Evolutionary conservation across 768 basidiomycete species (phyloP).

Genomic region (Mycena vitilis): DNA sequence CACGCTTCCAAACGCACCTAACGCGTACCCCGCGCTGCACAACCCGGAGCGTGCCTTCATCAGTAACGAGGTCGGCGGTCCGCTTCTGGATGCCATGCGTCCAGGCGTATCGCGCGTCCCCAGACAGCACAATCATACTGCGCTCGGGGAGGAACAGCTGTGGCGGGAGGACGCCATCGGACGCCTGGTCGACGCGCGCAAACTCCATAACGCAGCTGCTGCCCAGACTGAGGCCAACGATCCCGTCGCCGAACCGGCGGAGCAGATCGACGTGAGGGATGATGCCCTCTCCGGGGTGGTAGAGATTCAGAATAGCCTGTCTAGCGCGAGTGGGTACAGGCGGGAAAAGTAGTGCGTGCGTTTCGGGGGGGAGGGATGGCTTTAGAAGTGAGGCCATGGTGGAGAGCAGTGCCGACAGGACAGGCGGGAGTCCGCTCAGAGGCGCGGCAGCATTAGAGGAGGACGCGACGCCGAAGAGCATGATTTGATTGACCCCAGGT

Average conservation of each 20-base stretch:
- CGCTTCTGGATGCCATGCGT: slow-evolving; percentile 85
- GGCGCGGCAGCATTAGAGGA: slow-evolving; percentile 19
- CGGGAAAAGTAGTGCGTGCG: slow-evolving; percentile 73
- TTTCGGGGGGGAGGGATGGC: slow-evolving; percentile 60
- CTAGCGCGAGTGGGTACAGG: slow-evolving; percentile 60
- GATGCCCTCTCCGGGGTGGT: slow-evolving; percentile 91
- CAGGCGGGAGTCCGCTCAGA: slow-evolving; percentile 63
- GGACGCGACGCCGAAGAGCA: slow-evolving; percentile 74
- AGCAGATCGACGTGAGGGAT: slow-evolving; percentile 89
- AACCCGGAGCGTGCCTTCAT: slow-evolving; percentile 43
- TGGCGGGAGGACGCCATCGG: slow-evolving; percentile 4
- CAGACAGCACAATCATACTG: slow-evolving; percentile 81
- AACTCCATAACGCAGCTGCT: slow-evolving; percentile 88
- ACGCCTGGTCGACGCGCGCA: slow-evolving; percentile 42
- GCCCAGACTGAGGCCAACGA: slow-evolving; percentile 87
- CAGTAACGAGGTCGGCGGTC: slow-evolving; percentile 66
- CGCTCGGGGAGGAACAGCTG: slow-evolving; percentile 77
- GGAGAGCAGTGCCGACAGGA: slow-evolving; percentile 65
- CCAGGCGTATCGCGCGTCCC: slow-evolving; percentile 88
- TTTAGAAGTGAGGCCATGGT: slow-evolving; percentile 60
- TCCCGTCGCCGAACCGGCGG: slow-evolving; percentile 87
- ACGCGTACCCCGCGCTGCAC: slow-evolving; percentile 63
- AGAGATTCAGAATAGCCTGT: slow-evolving; percentile 92
- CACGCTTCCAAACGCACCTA: slow-evolving; percentile 42
- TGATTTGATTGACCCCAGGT: slow-evolving; percentile 77